Evolutionary conservation across 345 rosid species (phyloP), one percentile per base, ranked within the genome.

Genomic region (Dimocarpus longan): DNA sequence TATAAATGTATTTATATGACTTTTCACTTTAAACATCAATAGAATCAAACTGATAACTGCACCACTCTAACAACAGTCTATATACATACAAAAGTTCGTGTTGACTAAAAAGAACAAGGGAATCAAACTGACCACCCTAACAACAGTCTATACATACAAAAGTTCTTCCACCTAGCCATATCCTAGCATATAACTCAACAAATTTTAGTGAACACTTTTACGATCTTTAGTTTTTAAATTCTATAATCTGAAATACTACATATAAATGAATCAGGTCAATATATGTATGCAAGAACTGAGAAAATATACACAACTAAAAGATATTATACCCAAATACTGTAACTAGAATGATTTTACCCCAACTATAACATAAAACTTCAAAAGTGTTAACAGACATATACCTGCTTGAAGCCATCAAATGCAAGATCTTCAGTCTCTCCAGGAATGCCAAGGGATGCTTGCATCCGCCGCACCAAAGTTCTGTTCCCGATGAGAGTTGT

Each of bases 341-440:
- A 15, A 24, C 4, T 8, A 71, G 62, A 52, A 52, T 56, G 50
- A 39, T 7, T 10, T 26, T 24, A 32, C 28, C 5, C 5, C 28
- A 56, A 19, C 9, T 28, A 39, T 19, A 32, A 37, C 4, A 32
- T 18, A 46, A 10, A 24, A 24, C 6, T 24, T 54, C 13, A 19
- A 50, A 12, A 48, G 66, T 16, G 54, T 15, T 15, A 75, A 22
- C 70, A 68, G 19, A 60, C 15, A 18, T 62, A 73, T 67, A 91
- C 98, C 97, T 95, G 93, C 79, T 90, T 92, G 85, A 95, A 90
- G 88, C 86, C 89, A 42, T 88, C 86, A 78, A 91, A 85, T n/a
- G 93, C 90, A 40, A 88, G 79, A 79, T 95, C 94, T 70, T 90
- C 91, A 0, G 83, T 82, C 73, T 85, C 91, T 13, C 42, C 18